A percentile compares a stretch with the other conserved stretches of the same genome.
These are phyloP conservation scores for Lagenidium sp. DNA, from an alignment of 352 stramenopile species.

Conservation along the genomic window DNA sequence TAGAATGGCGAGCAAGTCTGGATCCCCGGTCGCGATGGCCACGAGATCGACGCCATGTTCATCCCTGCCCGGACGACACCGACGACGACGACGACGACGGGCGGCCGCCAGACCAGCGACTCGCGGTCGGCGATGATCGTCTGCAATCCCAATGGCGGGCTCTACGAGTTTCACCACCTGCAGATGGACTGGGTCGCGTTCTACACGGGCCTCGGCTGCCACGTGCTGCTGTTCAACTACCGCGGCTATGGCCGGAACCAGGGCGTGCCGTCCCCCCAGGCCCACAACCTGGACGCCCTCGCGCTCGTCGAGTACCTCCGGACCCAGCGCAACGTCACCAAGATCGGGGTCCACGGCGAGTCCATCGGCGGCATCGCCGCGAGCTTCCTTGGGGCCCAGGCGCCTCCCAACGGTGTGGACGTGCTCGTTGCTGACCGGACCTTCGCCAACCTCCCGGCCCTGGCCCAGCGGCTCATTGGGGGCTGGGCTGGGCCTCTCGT, in stretches of 20 bases:
- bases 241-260: constrained; percentile 73
- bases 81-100: constrained; percentile 20
- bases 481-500: constrained; percentile 62
- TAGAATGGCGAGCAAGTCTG: constrained; percentile 77
- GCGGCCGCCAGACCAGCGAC: constrained; percentile 28
- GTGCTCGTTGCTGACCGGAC: constrained; percentile 80
- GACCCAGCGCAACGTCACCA: constrained; percentile 30
- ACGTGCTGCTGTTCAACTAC: constrained; percentile 86
- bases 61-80: constrained; percentile 20
- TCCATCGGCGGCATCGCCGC: constrained; percentile 77
- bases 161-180: constrained; percentile 86
- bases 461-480: constrained; percentile 70
- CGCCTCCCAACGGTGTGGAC: constrained; percentile 46
- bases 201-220: constrained; percentile 68
- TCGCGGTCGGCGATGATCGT: too few species aligned
- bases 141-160: constrained; percentile 78
- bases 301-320: constrained; percentile 70
- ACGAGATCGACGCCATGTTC: constrained; percentile 78
- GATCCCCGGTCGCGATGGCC: constrained; percentile 46
- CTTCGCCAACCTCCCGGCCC: constrained; percentile 66
- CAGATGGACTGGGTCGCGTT: constrained; percentile 89
- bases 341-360: constrained; percentile 72
- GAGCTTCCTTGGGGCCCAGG: constrained; percentile 54
- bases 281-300: constrained; percentile 61
- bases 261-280: constrained; percentile 41